Evolutionary conservation across 495 filamentous ascomycete species (phyloP).

Genomic region (Xylaria bambusicola): DNA sequence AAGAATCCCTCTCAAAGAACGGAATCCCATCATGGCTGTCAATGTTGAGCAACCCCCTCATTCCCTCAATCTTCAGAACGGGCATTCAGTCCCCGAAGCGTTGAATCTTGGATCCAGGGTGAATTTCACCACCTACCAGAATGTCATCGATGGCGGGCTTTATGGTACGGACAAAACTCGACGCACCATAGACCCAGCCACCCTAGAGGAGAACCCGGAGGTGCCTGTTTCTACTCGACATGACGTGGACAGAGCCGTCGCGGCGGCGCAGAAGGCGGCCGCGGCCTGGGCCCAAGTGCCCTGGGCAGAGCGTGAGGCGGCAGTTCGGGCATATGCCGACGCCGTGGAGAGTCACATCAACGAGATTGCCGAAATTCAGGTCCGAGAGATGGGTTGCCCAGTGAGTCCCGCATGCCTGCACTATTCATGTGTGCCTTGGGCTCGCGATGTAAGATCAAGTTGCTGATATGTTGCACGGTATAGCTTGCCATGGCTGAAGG

Average conservation of each 20-base stretch:
- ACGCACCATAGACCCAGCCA: slow-evolving; percentile 12
- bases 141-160: slow-evolving; percentile 6
- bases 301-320: neutral
- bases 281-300: slow-evolving; percentile 4
- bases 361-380: neutral
- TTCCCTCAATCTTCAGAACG: neutral
- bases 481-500: neutral
- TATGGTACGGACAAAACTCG: neutral
- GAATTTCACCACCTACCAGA: slow-evolving; percentile 9
- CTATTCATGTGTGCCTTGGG: too few relatives aligned
- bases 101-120: too few relatives aligned
- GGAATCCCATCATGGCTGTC: neutral
- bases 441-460: neutral
- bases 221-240: slow-evolving; percentile 1
- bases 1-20: too few relatives aligned
- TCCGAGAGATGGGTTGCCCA: slow-evolving; percentile 1
- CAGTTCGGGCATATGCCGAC: neutral
- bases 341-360: neutral
- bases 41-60: neutral
- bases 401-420: neutral
- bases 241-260: slow-evolving; percentile 6
- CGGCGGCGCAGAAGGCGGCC: neutral
- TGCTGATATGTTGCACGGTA: neutral
- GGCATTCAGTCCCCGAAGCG: neutral
- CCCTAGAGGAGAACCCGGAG: slow-evolving; percentile 4